These are phyloP conservation scores for Rachicladosporium sp. DNA, from an alignment of 2,329 filamentous ascomycete genomes.

Conservation along the genomic window DNA sequence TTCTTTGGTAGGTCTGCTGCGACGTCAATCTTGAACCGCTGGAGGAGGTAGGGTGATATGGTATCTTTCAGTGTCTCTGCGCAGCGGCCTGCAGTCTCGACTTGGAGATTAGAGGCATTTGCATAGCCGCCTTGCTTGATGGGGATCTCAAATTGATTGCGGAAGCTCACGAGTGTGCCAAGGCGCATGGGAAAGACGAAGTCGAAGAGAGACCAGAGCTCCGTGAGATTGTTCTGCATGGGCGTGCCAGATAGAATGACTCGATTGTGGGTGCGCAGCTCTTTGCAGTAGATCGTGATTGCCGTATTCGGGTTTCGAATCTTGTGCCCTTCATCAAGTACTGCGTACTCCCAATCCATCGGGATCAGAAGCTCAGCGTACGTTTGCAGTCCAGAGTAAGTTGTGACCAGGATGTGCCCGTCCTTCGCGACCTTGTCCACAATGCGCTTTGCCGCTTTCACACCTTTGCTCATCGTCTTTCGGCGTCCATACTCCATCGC, in stretches of 20 bases:
- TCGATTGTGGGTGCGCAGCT: conserved; percentile 77
- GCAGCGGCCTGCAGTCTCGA: conserved; percentile 88
- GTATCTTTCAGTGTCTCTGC: conserved; percentile 88
- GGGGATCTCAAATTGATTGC: conserved; percentile 82
- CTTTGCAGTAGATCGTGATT: conserved; percentile 91
- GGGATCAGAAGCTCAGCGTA: conserved; percentile 74
- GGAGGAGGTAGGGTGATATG: conserved; percentile 84
- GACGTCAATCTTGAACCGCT: conserved; percentile 86
- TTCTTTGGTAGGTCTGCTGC: conserved; percentile 90
- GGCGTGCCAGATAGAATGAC: conserved; percentile 92
- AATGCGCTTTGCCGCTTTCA: conserved; percentile 63
- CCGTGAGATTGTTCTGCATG: conserved; percentile 91
- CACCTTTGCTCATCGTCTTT: conserved; percentile 38
- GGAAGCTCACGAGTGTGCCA: conserved; percentile 81
- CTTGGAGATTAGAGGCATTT: conserved; percentile 85
- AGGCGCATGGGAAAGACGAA: conserved; percentile 95
- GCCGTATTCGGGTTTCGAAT: conserved; percentile 93
- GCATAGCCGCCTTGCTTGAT: conserved; percentile 90
- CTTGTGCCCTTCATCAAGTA: conserved; percentile 94
- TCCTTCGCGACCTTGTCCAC: conserved; percentile 70
- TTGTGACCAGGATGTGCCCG: conserved; percentile 89
- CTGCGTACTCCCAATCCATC: conserved; percentile 82
- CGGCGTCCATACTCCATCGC: conserved; percentile 31
- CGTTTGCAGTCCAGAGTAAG: conserved; percentile 88
- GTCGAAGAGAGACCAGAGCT: conserved; percentile 95